Evolutionary conservation across 208 protist genomes (phyloP), one percentile per base, ranked within the genome.

Genomic region (Leishmania turanica): DNA sequence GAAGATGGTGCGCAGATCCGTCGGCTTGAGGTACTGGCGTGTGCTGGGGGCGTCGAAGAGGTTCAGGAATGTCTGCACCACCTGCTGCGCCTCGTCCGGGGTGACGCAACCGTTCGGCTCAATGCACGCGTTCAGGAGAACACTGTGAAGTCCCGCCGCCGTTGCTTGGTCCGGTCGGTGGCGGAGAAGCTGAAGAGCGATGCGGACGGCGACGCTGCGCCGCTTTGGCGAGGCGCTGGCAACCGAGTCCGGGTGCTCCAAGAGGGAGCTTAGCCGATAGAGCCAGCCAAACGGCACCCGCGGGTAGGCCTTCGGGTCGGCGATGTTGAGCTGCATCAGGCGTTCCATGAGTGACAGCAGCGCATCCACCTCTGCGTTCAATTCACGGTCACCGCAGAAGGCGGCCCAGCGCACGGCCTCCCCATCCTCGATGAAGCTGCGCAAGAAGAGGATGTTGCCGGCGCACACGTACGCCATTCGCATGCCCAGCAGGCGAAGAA

Each of bases 251-350:
- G 83, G 31, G 42, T 87, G 85, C 49, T 91, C 86, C 27, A 98
- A 73, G 53, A 98, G 75, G 6, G 92, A 80, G 49, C 72, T 72
- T 42, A 98, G 84, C n/a, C 95, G 93, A 75, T 94, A 95, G 34
- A 96, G 81, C 93, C 95, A 97, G 37, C 95, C 88, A 76, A 94
- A 96, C 0, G 95, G 95, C 75, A 96, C 78, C 3, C 77, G 86
- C 3, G 90, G 87, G 75, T 88, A 96, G 53, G 81, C 80, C 78
- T 87, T 88, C n/a, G 84, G 74, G 65, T 91, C 80, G 4, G 45
- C 78, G 42, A 90, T 79, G 66, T 90, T 78, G 11, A 96, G 85
- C 65, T 82, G 80, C 82, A 96, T 65, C 42, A 96, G 64, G 27
- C 91, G 89, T 49, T 90, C 81, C 78, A 92, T 89, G 21, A 96